Evolutionary conservation across 2,329 filamentous ascomycete genomes (phyloP), one percentile per base, ranked within the genome.

Genomic region (Passalora sequoiae): DNA sequence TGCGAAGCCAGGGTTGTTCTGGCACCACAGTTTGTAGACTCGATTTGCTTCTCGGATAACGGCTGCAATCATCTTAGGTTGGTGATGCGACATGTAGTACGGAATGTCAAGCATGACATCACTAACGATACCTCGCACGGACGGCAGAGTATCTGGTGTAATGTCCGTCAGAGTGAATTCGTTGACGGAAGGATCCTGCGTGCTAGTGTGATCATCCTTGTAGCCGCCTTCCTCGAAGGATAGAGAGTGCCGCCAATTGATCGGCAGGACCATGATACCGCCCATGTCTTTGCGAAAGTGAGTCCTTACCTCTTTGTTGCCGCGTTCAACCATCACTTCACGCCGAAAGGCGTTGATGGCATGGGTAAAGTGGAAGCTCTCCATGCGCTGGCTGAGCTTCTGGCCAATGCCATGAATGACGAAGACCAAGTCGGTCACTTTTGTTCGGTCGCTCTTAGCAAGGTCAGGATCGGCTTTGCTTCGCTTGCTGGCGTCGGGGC

Each of bases 101-200:
- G 92, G 92, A 38, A 98, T 91, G 62, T 98, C 92, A 38, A 97
- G 83, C 88, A 98, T 96, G 56, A 98, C 88, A 63, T 98, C 92
- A 30, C 86, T 94, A 49, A 98, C 94, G 61, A 98, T 81, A 60
- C 85, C 87, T 33, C 92, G 83, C 6, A 98, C 84, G 1, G 87
- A 89, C 0, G 91, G 89, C 21, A 98, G 86, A 0, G 87, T 92
- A 30, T 83, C 78, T 1, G 89, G 89, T 4, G 94, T 95, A 53
- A 98, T 96, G 55, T 97, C 89, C 55, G 89, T 85, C 10, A 98
- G 72, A 0, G 73, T 73, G 60, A 80, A 87, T 25, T 76, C 69
- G 28, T 83, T 82, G 22, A 79, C 73, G 8, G 46, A 22, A 2
- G 46, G 44, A 19, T 50, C 48, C 13, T 41, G 21, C 21, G 43